Evolutionary conservation across 2,329 filamentous ascomycete genomes (phyloP).

Genomic region (Tolypocladium inflatum): DNA sequence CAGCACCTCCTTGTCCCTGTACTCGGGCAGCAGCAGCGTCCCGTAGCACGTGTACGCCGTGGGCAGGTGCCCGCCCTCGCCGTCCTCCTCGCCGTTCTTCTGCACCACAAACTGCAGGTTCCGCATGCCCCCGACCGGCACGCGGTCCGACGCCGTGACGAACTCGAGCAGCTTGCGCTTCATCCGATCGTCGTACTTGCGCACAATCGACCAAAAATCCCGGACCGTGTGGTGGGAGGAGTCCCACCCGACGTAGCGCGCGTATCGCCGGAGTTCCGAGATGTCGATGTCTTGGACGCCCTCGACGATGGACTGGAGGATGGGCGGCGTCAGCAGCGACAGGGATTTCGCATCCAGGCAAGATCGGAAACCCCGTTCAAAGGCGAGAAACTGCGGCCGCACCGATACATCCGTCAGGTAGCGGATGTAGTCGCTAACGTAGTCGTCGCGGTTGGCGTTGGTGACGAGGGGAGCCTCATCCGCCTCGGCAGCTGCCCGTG

Average conservation of each 20-base stretch:
- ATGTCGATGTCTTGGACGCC: conserved; percentile 76
- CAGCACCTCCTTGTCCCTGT: conserved; percentile 60
- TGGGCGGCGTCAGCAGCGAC: conserved; percentile 57
- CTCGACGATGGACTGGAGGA: conserved; percentile 72
- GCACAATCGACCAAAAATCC: conserved; percentile 79
- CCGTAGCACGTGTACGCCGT: conserved; percentile 93
- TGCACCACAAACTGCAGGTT: conserved; percentile 80
- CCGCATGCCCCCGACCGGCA: conserved; percentile 77
- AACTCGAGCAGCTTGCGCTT: conserved; percentile 78
- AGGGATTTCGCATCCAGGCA: conserved; percentile 65
- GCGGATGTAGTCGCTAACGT: conserved; percentile 74
- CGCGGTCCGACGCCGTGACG: conserved; percentile 83
- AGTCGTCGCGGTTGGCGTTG: conserved; percentile 65
- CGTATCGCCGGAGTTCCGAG: conserved; percentile 56
- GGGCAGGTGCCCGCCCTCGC: conserved; percentile 52
- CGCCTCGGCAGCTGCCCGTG: conserved; percentile 14
- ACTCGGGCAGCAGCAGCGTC: conserved; percentile 76
- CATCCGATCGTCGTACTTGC: conserved; percentile 55
- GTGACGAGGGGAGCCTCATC: conserved; percentile 66
- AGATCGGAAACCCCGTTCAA: conserved; percentile 68
- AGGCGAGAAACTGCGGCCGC: conserved; percentile 67
- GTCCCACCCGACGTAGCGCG: conserved; percentile 77
- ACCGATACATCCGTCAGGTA: conserved; percentile 77
- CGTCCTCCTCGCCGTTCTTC: conserved; percentile 57
- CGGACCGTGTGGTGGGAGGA: conserved; percentile 57